Evolutionary conservation across 129 eudicot species (phyloP).

Genomic region (Flaveria robusta): DNA sequence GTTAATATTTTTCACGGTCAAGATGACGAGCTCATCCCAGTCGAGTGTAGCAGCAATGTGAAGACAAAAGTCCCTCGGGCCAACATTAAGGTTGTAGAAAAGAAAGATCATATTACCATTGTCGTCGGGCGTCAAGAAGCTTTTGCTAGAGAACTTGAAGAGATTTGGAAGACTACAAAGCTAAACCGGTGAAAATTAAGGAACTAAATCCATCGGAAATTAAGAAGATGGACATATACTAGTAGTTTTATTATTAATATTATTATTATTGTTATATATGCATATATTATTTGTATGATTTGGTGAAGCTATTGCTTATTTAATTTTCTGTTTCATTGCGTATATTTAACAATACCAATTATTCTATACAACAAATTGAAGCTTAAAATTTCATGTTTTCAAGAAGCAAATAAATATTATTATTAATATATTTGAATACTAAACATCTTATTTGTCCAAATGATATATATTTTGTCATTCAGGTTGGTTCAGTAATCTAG

Average conservation of each 20-base stretch:
- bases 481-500: background rate
- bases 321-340: conserved; percentile 22
- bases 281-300: conserved; percentile 17
- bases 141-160: conserved; percentile 89
- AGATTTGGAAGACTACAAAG: conserved; percentile 58
- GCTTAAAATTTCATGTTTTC: background rate
- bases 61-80: conserved; percentile 78
- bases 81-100: conserved; percentile 61
- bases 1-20: conserved; percentile 73
- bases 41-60: conserved; percentile 79
- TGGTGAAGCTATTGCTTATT: conserved; percentile 26
- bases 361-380: background rate
- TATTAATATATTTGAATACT: background rate
- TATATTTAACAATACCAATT: background rate
- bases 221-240: conserved; percentile 33
- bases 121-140: conserved; percentile 86
- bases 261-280: background rate
- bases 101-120: conserved; percentile 86
- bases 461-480: background rate
- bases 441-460: background rate
- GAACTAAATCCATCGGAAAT: conserved; percentile 20
- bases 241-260: conserved; percentile 20
- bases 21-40: conserved; percentile 90
- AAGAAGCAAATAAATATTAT: no score
- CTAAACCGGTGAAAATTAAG: conserved; percentile 28